These are phyloP conservation scores for Mycocalia duriaeana DNA, from an alignment of 1,284 basidiomycete species.

Conservation along the genomic window DNA sequence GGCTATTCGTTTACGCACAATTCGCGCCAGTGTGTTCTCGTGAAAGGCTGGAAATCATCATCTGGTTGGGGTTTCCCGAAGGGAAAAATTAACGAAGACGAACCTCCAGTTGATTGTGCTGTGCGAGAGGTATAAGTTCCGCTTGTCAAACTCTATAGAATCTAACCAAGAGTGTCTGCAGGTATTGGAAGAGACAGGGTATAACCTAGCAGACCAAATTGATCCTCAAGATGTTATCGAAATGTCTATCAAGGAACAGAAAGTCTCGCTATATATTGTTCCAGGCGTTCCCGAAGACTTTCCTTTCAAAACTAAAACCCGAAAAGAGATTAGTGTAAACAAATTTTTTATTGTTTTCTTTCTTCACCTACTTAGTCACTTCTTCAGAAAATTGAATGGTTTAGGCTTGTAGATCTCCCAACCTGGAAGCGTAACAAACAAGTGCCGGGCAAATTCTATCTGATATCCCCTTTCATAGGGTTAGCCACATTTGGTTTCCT, in stretches of 20 bases:
- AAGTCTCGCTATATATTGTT: conserved; percentile 89
- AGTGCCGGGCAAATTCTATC: conserved; percentile 82
- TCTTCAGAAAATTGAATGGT: conserved; percentile 93
- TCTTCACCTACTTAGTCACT: conserved; percentile 8
- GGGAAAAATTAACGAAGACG: conserved; percentile 96
- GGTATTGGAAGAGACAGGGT: conserved; percentile 94
- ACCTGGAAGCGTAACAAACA: conserved; percentile 86
- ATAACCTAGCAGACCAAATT: conserved; percentile 73
- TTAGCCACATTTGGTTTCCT: conserved; percentile 33
- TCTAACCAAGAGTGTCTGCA: conserved; percentile 24
- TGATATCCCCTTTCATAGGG: conserved; percentile 94
- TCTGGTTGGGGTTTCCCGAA: conserved; percentile 98
- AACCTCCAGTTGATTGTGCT: conserved; percentile 80
- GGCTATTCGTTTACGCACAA: conserved; percentile 1
- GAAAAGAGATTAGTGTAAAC: conserved; percentile 97
- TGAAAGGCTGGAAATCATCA: conserved; percentile 96
- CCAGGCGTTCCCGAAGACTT: conserved; percentile 88
- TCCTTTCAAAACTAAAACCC: conserved; percentile 87
- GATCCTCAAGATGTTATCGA: conserved; percentile 75
- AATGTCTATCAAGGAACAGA: conserved; percentile 85
- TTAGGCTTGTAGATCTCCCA: conserved; percentile 83
- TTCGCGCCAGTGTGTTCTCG: conserved; percentile 74
- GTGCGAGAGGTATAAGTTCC: conserved; percentile 74
- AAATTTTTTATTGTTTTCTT: conserved; percentile 10
- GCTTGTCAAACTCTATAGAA: neutral